Evolutionary conservation across 192 early-diverging fungal genomes (phyloP), one percentile per base, ranked within the genome.

Genomic region (Entomortierella beljakovae): DNA sequence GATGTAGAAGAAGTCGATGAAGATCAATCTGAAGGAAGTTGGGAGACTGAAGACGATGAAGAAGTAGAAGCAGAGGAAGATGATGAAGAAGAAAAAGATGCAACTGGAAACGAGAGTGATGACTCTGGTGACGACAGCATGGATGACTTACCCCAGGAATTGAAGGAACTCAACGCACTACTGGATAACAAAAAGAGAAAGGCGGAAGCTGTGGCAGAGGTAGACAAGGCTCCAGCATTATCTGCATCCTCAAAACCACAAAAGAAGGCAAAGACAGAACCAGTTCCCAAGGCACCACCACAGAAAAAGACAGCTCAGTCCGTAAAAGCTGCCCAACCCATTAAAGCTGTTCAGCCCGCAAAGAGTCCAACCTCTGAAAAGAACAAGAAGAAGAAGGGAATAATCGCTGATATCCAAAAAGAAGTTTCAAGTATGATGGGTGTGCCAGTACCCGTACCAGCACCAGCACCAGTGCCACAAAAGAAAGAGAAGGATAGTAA

Each of bases 41-140:
- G 75, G 72, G 72, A 67, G 13, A 68, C 72, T 11, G 62, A 62
- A 11, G 70, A 71, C n/a, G n/a, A n/a, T n/a, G n/a, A n/a, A n/a
- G n/a, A n/a, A n/a, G n/a, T n/a, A 13, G 59, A 62, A 11, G 71
- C 42, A 10, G 50, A 59, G 1, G 66, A 60, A 18, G 61, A 53
- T 26, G 57, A 54, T 2, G 59, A 58, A 2, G 69, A 38, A n/a
- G 52, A 11, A 13, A 57, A 46, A 0, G 25, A 38, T 32, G 28
- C 26, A 3, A 31, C 18, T 5, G 32, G 51, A 0, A 42, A 56
- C 11, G 35, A 29, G 0, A 64, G 25, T 0, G 61, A 63, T 25
- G 66, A 77, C 40, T 70, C 67, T 43, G 75, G 67, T 18, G 50
- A 70, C 33, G 75, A 79, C 23, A 79, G 75, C 32, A 79, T 79